Base-by-base conservation (phyloP, 805 yeast genomes). In the Ogataea naganishii region DNA sequence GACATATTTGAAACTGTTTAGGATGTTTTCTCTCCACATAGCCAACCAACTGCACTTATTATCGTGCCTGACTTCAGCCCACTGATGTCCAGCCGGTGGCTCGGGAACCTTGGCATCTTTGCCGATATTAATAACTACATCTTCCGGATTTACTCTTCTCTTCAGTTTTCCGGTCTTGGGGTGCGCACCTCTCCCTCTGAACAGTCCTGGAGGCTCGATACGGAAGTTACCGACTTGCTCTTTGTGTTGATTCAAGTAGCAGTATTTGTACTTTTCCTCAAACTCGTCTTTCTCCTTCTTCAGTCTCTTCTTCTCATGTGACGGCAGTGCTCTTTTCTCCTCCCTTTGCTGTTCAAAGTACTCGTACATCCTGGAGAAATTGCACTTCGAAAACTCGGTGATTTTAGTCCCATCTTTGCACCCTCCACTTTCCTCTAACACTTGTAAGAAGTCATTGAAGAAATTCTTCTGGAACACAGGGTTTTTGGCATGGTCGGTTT, bases 171-270 rank as follows among this genome's bases (percentile, higher is more conserved):
- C 98, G 1, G 96, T 88, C 53, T 82, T 85, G 12, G 97, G 97
- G 53, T 88, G 97, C 0, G 89, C 86, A 47, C 96, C 97, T 55
- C 97, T 81, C 25, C 97, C 98, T 55, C 96, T 69, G 51, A 88
- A 89, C 32, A 89, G 61, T 2, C 95, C 96, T 1, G 98, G 97
- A 19, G 97, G 97, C 64, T 89, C 98, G 28, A 89, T 78, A 48
- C 89, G 66, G 54, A 89, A 89, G 51, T 89, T 89, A 15, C 96
- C 96, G 18, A 89, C 94, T 44, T 79, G 88, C 48, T 89, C 96
- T 46, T 72, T 80, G 42, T 95, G 70, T 12, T 96, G 96, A 51
- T 89, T 84, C 27, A 89, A 60, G 20, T 69, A 50, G 60, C 97
- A 89, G 16, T 69, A 75, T 47, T 82, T 83, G 58, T 64, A 89